phyloP scores from a whole-genome alignment of 768 basidiomycete genomes.

The Amanita rubescens region DNA sequence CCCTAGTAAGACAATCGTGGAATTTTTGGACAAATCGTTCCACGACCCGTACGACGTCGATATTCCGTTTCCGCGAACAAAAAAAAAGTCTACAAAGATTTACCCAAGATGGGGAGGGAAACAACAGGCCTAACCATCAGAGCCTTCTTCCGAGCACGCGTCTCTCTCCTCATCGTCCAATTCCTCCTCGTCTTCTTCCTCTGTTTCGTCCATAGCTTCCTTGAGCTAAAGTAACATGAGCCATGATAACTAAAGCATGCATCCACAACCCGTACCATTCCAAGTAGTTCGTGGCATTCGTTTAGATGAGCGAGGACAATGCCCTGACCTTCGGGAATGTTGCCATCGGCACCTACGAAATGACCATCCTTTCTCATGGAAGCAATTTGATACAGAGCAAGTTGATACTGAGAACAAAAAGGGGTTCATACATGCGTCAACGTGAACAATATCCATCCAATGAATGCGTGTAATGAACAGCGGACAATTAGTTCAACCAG shows the following conservation, averaged over 20 bases:
- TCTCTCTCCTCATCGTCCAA: conserved; percentile 34
- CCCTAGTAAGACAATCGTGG: too few species aligned
- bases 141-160: conserved; percentile 10
- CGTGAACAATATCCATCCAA: background rate
- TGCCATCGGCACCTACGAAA: conserved; percentile 82
- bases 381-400: conserved; percentile 93
- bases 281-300: conserved; percentile 92
- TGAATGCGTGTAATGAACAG: background rate
- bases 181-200: conserved; percentile 48
- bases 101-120: background rate
- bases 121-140: background rate
- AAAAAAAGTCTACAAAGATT: too few species aligned
- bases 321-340: conserved; percentile 92
- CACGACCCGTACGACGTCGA: too few species aligned
- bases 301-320: conserved; percentile 93
- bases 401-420: conserved; percentile 61
- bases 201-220: conserved; percentile 73
- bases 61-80: too few species aligned
- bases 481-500: background rate
- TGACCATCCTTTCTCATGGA: conserved; percentile 89
- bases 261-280: conserved; percentile 58
- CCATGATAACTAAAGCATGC: background rate
- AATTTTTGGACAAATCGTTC: too few species aligned
- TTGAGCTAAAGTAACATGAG: conserved; percentile 44
- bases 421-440: background rate